Evolutionary conservation across 2,329 filamentous ascomycete genomes (phyloP).

Genomic region (Pyrenochaeta sp.): DNA sequence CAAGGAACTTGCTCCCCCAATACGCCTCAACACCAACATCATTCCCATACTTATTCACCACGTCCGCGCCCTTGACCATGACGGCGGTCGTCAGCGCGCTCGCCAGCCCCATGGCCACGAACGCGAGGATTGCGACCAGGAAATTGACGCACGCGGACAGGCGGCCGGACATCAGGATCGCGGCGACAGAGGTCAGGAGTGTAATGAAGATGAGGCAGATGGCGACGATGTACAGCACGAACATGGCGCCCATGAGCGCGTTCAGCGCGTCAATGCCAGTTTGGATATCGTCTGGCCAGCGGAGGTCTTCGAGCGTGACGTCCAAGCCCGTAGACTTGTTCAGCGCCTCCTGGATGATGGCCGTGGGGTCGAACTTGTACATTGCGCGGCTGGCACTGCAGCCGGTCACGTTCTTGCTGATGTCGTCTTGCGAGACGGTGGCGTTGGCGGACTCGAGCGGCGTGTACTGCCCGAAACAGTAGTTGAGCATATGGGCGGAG

Average conservation of each 20-base stretch:
- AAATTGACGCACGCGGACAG: slow-evolving; percentile 60
- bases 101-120: slow-evolving; percentile 70
- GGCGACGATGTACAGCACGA: slow-evolving; percentile 67
- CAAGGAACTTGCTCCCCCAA: slow-evolving; percentile 63
- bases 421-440: slow-evolving; percentile 50
- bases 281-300: slow-evolving; percentile 65
- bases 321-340: slow-evolving; percentile 48
- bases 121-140: slow-evolving; percentile 58
- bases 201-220: slow-evolving; percentile 61
- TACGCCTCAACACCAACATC: slow-evolving; percentile 58
- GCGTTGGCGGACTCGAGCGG: slow-evolving; percentile 53
- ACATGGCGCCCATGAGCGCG: slow-evolving; percentile 59
- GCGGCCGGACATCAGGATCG: slow-evolving; percentile 54
- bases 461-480: slow-evolving; percentile 61
- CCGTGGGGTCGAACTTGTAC: slow-evolving; percentile 65
- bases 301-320: slow-evolving; percentile 60
- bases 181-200: slow-evolving; percentile 56
- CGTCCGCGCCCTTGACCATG: slow-evolving; percentile 59
- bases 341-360: slow-evolving; percentile 59
- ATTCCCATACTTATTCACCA: slow-evolving; percentile 63
- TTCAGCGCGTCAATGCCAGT: slow-evolving; percentile 61
- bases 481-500: slow-evolving; percentile 66
- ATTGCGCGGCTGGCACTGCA: slow-evolving; percentile 63
- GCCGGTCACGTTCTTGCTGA: slow-evolving; percentile 59
- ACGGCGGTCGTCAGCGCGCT: slow-evolving; percentile 77